These are phyloP conservation scores for Tetrahymena elliotti DNA, from an alignment of 73 alveolate genomes.

Conservation along the genomic window DNA sequence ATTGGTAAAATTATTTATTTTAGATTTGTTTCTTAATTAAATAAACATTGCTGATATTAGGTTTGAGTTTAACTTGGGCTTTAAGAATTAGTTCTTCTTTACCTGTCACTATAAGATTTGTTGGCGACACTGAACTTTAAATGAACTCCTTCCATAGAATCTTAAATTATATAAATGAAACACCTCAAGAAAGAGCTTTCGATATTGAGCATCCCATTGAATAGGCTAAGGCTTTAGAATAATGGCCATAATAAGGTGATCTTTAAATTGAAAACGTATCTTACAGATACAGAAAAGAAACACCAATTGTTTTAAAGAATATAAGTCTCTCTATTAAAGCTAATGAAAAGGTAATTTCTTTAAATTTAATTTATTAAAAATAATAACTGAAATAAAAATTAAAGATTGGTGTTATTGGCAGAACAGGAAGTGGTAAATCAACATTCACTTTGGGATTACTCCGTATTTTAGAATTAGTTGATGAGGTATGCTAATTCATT, in stretches of 20 bases:
- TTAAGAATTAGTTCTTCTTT: neutral
- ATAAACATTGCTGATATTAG: neutral
- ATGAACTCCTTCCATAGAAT: neutral
- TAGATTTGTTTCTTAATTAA: too few species aligned
- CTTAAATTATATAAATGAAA: neutral
- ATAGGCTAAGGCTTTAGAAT: neutral
- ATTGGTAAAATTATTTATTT: neutral
- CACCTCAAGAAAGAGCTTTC: neutral
- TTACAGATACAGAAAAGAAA: neutral
- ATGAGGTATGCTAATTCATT: slow-evolving; percentile 24
- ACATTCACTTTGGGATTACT: slow-evolving; percentile 52
- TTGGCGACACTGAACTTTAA: neutral
- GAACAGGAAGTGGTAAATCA: slow-evolving; percentile 74
- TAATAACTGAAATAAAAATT: slow-evolving; percentile 40
- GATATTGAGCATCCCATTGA: neutral
- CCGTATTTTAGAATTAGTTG: slow-evolving; percentile 49
- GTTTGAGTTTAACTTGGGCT: neutral
- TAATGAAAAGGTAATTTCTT: neutral
- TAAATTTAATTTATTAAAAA: neutral
- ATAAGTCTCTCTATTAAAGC: neutral
- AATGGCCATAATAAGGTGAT: neutral
- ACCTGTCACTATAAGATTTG: neutral
- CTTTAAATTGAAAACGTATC: neutral
- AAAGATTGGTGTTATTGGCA: slow-evolving; percentile 59
- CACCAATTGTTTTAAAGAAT: neutral